Percentiles rank a stretch among this genome's conserved stretches.
Conservation (phyloP, 805 yeast genomes). For the Saccharomycopsis sp. region DNA sequence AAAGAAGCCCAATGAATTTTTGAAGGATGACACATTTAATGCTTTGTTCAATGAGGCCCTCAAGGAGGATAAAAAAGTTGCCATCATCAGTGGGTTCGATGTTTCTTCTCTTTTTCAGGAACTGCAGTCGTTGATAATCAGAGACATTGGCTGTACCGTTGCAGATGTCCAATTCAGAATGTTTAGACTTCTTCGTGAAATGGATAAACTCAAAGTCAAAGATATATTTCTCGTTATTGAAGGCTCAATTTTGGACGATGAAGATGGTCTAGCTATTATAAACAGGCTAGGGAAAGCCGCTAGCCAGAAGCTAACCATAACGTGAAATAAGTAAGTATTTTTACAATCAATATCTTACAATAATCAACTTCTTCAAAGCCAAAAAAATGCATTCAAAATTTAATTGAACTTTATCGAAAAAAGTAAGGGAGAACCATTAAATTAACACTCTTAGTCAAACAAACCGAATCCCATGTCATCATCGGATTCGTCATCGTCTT, state of each 20-base stretch:
- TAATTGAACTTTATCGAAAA: too few relatives aligned
- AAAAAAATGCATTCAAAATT: too few relatives aligned
- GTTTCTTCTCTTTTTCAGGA: conserved; percentile 1
- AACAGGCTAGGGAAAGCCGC: conserved; percentile 86
- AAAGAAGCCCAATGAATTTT: neutral
- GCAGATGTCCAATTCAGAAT: conserved; percentile 64
- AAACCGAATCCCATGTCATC: conserved; percentile 98
- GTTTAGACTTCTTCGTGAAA: conserved; percentile 63
- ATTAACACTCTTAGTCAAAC: conserved; percentile 65
- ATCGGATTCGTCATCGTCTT: conserved; percentile 55
- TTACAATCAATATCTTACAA: too few relatives aligned
- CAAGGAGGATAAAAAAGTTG: conserved; percentile 5
- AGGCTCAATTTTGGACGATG: conserved; percentile 63
- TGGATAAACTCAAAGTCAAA: conserved; percentile 63
- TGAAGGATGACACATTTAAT: conserved; percentile 2
- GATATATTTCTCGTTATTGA: conserved; percentile 47
- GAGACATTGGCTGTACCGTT: too few relatives aligned
- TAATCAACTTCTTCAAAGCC: too few relatives aligned
- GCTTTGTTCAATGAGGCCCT: neutral
- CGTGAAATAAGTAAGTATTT: too few relatives aligned
- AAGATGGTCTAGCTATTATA: conserved; percentile 87
- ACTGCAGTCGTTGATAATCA: neutral
- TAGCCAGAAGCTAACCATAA: conserved; percentile 36
- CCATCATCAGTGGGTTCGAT: conserved; percentile 9
- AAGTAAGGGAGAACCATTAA: too few relatives aligned